phyloP scores from a whole-genome alignment of 495 filamentous ascomycete genomes.

The Parmelia sp. region DNA sequence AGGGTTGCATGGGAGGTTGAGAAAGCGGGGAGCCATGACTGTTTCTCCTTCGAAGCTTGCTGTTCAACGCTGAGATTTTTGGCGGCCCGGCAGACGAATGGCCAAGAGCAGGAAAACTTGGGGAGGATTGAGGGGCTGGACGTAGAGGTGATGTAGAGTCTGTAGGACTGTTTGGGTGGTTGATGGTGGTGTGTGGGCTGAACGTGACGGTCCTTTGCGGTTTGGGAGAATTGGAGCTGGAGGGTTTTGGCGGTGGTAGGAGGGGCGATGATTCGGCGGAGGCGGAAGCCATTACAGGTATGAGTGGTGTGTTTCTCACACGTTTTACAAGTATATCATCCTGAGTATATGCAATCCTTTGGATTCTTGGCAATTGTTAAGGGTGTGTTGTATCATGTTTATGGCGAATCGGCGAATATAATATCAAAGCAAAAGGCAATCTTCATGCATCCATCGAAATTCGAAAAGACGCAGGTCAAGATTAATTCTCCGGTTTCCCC shows the following conservation, averaged over 20 bases:
- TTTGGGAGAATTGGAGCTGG: constrained; percentile 37
- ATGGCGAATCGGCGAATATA: background rate
- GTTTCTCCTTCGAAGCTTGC: constrained; percentile 77
- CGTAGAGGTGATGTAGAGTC: constrained; percentile 41
- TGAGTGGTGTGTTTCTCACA: background rate
- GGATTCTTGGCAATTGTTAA: background rate
- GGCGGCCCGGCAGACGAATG: constrained; percentile 46
- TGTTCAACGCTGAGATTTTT: constrained; percentile 77
- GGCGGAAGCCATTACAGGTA: constrained; percentile 24
- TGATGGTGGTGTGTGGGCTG: constrained; percentile 58
- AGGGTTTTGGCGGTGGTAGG: constrained; percentile 32
- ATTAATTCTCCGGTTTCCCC: background rate
- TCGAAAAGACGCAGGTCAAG: background rate
- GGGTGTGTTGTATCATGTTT: background rate
- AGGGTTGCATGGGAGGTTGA: constrained; percentile 35
- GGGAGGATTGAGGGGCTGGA: constrained; percentile 37
- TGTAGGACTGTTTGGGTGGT: constrained; percentile 45
- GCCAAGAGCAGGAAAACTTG: constrained; percentile 35
- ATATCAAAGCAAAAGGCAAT: too few relatives aligned
- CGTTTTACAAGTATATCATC: background rate
- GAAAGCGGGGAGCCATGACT: constrained; percentile 63
- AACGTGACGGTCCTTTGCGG: constrained; percentile 61
- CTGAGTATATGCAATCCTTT: background rate
- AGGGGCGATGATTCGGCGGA: constrained; percentile 44
- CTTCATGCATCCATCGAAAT: too few relatives aligned